Percentiles rank a stretch among this genome's conserved stretches.
Conservation (phyloP, 208 protist genomes). For the Leishmania turanica region DNA sequence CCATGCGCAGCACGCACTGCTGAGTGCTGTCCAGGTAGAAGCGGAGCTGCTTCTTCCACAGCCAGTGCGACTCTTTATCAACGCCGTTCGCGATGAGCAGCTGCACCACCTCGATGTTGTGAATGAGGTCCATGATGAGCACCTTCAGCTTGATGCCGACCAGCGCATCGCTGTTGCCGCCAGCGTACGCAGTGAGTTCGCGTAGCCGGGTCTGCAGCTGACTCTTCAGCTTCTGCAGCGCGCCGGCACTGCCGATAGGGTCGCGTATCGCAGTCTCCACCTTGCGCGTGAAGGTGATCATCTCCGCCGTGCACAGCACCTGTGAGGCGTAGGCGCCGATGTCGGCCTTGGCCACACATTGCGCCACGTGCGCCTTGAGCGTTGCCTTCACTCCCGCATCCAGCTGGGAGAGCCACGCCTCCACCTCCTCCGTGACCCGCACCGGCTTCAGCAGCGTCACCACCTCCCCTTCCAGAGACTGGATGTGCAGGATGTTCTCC, state of each 20-base stretch:
- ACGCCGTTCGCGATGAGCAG: constrained; percentile 82
- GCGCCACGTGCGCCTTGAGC: constrained; percentile 77
- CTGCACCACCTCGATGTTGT: constrained; percentile 97
- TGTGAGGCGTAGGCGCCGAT: constrained; percentile 94
- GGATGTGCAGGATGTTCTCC: constrained; percentile 91
- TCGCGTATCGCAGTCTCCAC: constrained; percentile 90
- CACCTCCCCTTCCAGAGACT: constrained; percentile 93
- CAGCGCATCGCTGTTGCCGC: constrained; percentile 85
- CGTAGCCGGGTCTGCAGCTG: constrained; percentile 82
- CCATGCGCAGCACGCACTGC: constrained; percentile 92
- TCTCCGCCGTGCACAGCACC: constrained; percentile 94
- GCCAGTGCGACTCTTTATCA: constrained; percentile 90
- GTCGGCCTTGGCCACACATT: constrained; percentile 86
- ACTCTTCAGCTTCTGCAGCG: constrained; percentile 75
- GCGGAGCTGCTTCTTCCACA: constrained; percentile 98
- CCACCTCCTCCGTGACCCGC: constrained; percentile 93
- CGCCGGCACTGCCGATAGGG: constrained; percentile 44
- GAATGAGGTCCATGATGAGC: constrained; percentile 98
- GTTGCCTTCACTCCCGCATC: constrained; percentile 94
- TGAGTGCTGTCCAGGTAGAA: constrained; percentile 88
- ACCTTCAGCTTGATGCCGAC: constrained; percentile 96
- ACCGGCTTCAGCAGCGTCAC: constrained; percentile 94
- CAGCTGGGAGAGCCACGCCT: constrained; percentile 95
- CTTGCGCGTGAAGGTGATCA: constrained; percentile 93
- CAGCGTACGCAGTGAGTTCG: constrained; percentile 82